These are phyloP conservation scores for Drosera capensis DNA, from an alignment of 148 eudicot species.

Conservation along the genomic window DNA sequence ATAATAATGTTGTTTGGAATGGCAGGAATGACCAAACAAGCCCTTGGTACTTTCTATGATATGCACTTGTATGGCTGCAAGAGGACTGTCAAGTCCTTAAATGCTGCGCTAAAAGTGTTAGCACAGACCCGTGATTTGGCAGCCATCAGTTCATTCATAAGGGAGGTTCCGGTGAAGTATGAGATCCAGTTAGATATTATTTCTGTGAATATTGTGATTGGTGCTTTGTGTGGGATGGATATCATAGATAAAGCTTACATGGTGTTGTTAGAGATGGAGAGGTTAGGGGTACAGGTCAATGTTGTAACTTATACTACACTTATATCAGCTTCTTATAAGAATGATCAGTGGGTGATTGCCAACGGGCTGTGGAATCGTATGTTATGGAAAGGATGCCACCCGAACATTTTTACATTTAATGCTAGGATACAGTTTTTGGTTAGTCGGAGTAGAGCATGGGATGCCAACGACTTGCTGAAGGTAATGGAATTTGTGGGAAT, in stretches of 20 bases:
- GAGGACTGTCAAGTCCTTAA: slow-evolving; percentile 53
- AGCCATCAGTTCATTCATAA: slow-evolving; percentile 29
- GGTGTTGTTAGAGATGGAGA: slow-evolving; percentile 52
- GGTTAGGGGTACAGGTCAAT: slow-evolving; percentile 41
- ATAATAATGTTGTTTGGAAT: slow-evolving; percentile 74
- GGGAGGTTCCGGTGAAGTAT: slow-evolving; percentile 26
- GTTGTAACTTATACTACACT: slow-evolving; percentile 69
- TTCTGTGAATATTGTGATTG: slow-evolving; percentile 53
- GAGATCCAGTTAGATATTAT: slow-evolving; percentile 40
- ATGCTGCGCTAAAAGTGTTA: slow-evolving; percentile 64
- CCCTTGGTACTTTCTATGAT: slow-evolving; percentile 45
- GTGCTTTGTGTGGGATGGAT: slow-evolving; percentile 52
- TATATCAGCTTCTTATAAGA: slow-evolving; percentile 53
- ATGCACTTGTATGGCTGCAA: slow-evolving; percentile 61
- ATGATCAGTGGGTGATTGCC: slow-evolving; percentile 38
- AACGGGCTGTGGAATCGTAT: slow-evolving; percentile 87
- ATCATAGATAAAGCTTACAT: slow-evolving; percentile 39
- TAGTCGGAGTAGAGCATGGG: slow-evolving; percentile 48
- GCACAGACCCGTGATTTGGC: slow-evolving; percentile 31
- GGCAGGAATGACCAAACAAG: slow-evolving; percentile 57
- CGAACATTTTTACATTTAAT: slow-evolving; percentile 74
- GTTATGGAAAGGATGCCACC: slow-evolving; percentile 53
- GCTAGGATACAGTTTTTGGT: slow-evolving; percentile 74
- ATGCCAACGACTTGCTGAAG: slow-evolving; percentile 48
- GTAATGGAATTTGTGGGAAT: slow-evolving; percentile 33